Base-by-base conservation (phyloP, 164 flowering plant species). In the Aristolochia contorta region DNA sequence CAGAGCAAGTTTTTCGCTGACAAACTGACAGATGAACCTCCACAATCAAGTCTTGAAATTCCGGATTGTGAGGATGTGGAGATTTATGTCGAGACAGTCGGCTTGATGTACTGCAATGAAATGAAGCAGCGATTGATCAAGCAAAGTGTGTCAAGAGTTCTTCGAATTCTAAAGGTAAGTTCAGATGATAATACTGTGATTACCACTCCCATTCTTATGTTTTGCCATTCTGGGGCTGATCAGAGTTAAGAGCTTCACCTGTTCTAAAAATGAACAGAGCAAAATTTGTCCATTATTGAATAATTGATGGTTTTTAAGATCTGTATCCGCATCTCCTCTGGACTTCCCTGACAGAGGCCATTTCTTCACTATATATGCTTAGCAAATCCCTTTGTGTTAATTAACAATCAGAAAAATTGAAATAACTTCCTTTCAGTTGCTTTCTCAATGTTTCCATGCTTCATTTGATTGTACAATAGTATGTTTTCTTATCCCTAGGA, bases 31-130 rank as follows among this genome's bases (percentile, higher is more conserved):
- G 86, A 75, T 30, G 71, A 69, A 62, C 67, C 76, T 51, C 77
- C 73, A 33, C 46, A 70, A 48, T 72, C 89, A 0, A 79, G 75
- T 54, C 68, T 94, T 55, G 86, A 85, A 71, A 72, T 91, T 60
- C 86, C 76, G 57, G 86, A 89, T 32, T 88, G 91, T 72, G 95
- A 94, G 56, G 97, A 94, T 76, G 84, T 84, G 61, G 99, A 94
- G 69, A 79, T 80, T 52, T 94, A 80, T 78, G 95, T 94, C 53
- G 99, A 94, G 66, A 84, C 95, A 24, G 83, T 94, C 24, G 96
- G 97, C 12, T 74, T 94, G 56, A 94, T 94, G 99, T 94, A 94
- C 58, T 82, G 93, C 78, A 86, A 77, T 66, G 99, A 91, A 14
- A 73, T 86, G 80, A 94, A 82, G 80, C 95, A 82, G 69, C 67